Evolutionary conservation across 2,329 filamentous ascomycete genomes (phyloP), one percentile per base, ranked within the genome.

Genomic region (Aureobasidium mangrovei): DNA sequence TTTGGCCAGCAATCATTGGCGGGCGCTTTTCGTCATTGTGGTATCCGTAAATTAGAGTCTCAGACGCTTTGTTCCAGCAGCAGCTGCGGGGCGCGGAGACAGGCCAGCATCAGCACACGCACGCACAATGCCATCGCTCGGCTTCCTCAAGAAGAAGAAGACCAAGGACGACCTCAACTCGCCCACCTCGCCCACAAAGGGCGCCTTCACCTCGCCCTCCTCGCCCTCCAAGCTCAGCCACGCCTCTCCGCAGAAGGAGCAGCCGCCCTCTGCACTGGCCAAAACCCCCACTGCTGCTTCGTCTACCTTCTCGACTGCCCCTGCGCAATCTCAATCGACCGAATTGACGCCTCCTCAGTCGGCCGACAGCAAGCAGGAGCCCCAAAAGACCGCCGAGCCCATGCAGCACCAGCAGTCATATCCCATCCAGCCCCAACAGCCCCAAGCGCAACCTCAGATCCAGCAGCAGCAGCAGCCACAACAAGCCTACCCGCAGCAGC

Each of bases 121-220:
- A 33, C 51, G 46, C 51, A 46, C 65, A 72, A 97, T 98, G 93
- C 93, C 91, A 84, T 88, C 82, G 72, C 82, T 96, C 78, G 89
- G 89, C 73, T 90, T 96, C 70, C 83, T 97, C 70, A 96, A 96
- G 82, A 97, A 95, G 82, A 95, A 95, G 81, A 85, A 90, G 82
- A 95, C 90, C 75, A 94, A 90, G 82, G 90, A 96, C 63, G 79
- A 83, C 70, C 71, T 78, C 68, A 81, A 84, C 69, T 78, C 81
- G 69, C 83, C 88, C 69, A 79, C 79, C 63, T 82, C 83, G 66
- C 77, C 83, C 65, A 77, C 78, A 61, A 85, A 79, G 67, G 65
- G 79, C 81, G 57, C 48, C 40, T 48, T 54, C 31, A 33, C 27
- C 8, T 42, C 31, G 38, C 44, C 38, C n/a, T 29, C 53, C 7